These are phyloP conservation scores for Moniliophthora roreri DNA, from an alignment of 1,284 basidiomycete species.

Conservation along the genomic window DNA sequence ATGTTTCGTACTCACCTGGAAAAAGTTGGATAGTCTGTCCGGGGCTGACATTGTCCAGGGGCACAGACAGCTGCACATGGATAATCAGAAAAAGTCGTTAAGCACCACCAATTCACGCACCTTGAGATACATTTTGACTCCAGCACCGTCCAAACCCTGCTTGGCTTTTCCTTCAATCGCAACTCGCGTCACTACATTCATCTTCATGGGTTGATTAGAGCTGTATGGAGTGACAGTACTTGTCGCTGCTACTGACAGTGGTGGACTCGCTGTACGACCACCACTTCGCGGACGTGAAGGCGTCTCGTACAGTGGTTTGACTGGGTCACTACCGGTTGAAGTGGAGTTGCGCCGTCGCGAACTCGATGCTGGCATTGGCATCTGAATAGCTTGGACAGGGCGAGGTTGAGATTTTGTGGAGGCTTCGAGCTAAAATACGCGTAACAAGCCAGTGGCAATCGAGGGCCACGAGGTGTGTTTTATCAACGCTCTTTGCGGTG, in stretches of 20 bases:
- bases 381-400: neutral
- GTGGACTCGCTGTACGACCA: slow-evolving; percentile 13
- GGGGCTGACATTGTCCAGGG: slow-evolving; percentile 59
- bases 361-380: neutral
- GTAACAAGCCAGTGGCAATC: too few relatives aligned
- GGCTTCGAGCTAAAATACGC: too few relatives aligned
- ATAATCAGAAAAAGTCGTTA: slow-evolving; percentile 10
- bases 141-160: slow-evolving; percentile 59
- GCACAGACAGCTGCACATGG: slow-evolving; percentile 57
- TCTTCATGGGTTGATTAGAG: slow-evolving; percentile 41
- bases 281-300: slow-evolving; percentile 1
- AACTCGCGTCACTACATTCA: slow-evolving; percentile 71
- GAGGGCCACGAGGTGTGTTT: too few relatives aligned
- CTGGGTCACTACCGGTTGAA: neutral
- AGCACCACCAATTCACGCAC: slow-evolving; percentile 34
- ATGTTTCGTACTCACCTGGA: slow-evolving; percentile 47
- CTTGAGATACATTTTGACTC: slow-evolving; percentile 75
- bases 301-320: neutral
- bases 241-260: slow-evolving; percentile 9
- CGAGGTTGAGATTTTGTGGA: too few relatives aligned
- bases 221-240: slow-evolving; percentile 31
- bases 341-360: slow-evolving; percentile 1
- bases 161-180: slow-evolving; percentile 73
- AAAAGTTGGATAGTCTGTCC: slow-evolving; percentile 71
- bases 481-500: too few relatives aligned